phyloP scores from a whole-genome alignment of 148 eudicot genomes.

The Agrostemma githago region DNA sequence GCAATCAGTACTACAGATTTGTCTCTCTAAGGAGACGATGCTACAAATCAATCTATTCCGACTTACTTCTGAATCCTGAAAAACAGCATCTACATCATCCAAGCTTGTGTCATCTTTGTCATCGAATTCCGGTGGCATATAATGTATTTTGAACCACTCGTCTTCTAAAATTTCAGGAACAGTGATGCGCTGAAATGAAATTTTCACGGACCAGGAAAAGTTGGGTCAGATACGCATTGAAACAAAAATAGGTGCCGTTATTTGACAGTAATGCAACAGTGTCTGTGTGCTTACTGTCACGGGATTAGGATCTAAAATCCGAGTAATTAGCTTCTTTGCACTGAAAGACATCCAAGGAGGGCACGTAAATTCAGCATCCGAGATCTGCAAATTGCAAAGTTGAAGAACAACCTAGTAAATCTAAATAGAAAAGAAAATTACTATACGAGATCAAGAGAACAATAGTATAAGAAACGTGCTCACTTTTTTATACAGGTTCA shows the following conservation, averaged over 20 bases:
- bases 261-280: not conserved
- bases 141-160: slow-evolving; percentile 78
- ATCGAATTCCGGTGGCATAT: slow-evolving; percentile 67
- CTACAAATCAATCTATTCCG: not conserved
- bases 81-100: slow-evolving; percentile 96
- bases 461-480: slow-evolving; percentile 34
- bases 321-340: slow-evolving; percentile 71
- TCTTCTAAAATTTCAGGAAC: slow-evolving; percentile 70
- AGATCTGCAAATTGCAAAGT: slow-evolving; percentile 51
- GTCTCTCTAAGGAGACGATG: not conserved
- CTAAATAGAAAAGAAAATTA: not conserved
- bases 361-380: slow-evolving; percentile 81
- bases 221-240: not conserved
- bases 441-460: slow-evolving; percentile 14
- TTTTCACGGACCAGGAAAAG: not conserved
- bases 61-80: slow-evolving; percentile 81
- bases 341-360: slow-evolving; percentile 93
- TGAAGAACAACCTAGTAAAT: slow-evolving; percentile 4
- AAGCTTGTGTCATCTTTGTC: slow-evolving; percentile 72
- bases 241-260: not conserved
- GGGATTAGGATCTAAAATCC: slow-evolving; percentile 86
- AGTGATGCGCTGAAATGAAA: slow-evolving; percentile 64
- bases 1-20: not conserved
- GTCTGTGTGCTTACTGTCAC: slow-evolving; percentile 46
- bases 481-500: slow-evolving; percentile 92